Evolutionary conservation across 1,139 yeast species (phyloP).

Genomic region (Candida gigantensis): DNA sequence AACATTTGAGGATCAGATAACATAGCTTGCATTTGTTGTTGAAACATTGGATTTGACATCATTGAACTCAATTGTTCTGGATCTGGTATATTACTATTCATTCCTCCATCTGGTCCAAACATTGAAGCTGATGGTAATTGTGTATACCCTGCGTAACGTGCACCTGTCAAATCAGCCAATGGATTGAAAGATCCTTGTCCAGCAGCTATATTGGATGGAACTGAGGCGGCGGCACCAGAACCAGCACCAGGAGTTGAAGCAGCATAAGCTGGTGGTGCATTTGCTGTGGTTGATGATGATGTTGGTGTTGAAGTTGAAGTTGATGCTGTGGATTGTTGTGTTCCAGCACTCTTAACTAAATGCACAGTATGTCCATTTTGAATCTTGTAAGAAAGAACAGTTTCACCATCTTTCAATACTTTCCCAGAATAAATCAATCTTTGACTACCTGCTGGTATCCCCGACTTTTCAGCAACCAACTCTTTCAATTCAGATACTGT

Average conservation of each 20-base stretch:
- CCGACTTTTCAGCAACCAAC: slow-evolving; percentile 57
- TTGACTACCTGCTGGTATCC: slow-evolving; percentile 74
- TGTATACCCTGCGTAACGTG: slow-evolving; percentile 90
- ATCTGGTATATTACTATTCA: slow-evolving; percentile 66
- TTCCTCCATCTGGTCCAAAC: slow-evolving; percentile 96
- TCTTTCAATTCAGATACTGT: slow-evolving; percentile 73
- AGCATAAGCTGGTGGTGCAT: slow-evolving; percentile 21
- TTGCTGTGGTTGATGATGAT: slow-evolving; percentile 21
- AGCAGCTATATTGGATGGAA: slow-evolving; percentile 77
- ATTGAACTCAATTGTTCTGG: slow-evolving; percentile 71
- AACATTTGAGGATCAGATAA: slow-evolving; percentile 77
- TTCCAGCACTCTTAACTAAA: slow-evolving; percentile 68
- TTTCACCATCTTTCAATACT: slow-evolving; percentile 82
- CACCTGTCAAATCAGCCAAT: slow-evolving; percentile 88
- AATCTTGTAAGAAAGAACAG: slow-evolving; percentile 73
- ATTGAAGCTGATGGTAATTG: slow-evolving; percentile 84
- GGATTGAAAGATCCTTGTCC: slow-evolving; percentile 92
- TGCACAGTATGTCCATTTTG: slow-evolving; percentile 87
- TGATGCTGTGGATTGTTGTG: slow-evolving; percentile 18
- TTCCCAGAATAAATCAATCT: slow-evolving; percentile 92
- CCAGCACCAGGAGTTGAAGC: slow-evolving; percentile 13
- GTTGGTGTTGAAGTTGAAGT: slow-evolving; percentile 23
- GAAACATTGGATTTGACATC: slow-evolving; percentile 81
- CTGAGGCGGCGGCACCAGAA: slow-evolving; percentile 22
- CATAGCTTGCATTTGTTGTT: slow-evolving; percentile 80